A percentile compares a stretch with the other conserved stretches of the same genome.
Conservation (phyloP, 441 rosid species). For the Gossypium schwendimanii region DNA sequence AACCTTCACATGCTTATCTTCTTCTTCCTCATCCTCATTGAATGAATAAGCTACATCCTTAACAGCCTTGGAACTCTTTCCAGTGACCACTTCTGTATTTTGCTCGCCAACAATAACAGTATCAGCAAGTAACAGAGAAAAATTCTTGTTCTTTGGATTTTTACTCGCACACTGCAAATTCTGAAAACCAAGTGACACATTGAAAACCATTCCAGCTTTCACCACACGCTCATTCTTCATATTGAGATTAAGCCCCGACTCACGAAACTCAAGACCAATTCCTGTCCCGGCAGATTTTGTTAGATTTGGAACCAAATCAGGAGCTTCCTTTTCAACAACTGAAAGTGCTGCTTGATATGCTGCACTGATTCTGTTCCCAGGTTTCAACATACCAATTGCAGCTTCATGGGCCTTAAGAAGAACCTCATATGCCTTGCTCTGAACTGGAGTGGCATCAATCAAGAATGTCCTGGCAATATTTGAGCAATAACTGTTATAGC, state of each 20-base stretch:
- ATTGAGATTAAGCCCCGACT: slow-evolving; percentile 52
- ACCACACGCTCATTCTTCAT: slow-evolving; percentile 48
- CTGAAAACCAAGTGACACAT: slow-evolving; percentile 63
- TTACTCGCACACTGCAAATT: slow-evolving; percentile 37
- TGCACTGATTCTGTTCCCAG: slow-evolving; percentile 42
- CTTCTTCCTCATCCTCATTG: slow-evolving; percentile 58
- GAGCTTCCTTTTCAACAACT: slow-evolving; percentile 48
- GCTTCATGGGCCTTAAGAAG: slow-evolving; percentile 62
- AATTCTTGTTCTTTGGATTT: slow-evolving; percentile 37
- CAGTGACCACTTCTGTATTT: slow-evolving; percentile 40
- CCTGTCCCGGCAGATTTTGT: slow-evolving; percentile 72
- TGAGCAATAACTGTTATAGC: slow-evolving; percentile 65
- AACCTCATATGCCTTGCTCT: slow-evolving; percentile 57
- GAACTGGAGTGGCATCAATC: slow-evolving; percentile 51
- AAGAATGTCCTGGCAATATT: slow-evolving; percentile 53
- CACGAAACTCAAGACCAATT: slow-evolving; percentile 68
- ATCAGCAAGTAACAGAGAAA: slow-evolving; percentile 55
- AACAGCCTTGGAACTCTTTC: slow-evolving; percentile 46
- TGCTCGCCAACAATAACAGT: slow-evolving; percentile 47
- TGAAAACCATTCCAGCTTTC: slow-evolving; percentile 48
- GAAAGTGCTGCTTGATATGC: slow-evolving; percentile 49
- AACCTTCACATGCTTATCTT: slow-evolving; percentile 33
- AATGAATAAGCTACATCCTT: slow-evolving; percentile 70
- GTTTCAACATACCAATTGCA: slow-evolving; percentile 42
- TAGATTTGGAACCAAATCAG: slow-evolving; percentile 41